Evolutionary conservation across 192 early-diverging fungal genomes (phyloP), one percentile per base, ranked within the genome.

Genomic region (Coemansia sp.): DNA sequence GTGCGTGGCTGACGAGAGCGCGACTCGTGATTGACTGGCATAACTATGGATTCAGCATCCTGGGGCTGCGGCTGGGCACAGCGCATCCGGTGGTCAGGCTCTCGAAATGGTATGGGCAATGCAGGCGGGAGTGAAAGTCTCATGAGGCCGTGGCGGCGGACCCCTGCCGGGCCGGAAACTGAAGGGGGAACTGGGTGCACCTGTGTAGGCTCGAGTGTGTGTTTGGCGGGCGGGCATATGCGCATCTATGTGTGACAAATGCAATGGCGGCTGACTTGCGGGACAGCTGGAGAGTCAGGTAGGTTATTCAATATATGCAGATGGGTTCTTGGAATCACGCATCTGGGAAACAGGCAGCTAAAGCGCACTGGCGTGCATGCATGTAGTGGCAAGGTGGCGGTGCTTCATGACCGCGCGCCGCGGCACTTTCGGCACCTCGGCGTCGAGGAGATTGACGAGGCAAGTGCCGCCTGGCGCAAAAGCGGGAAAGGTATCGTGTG

Each of bases 1-100:
- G 87, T 10, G 71, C 78, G 22, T 77, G 79, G 42, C 16, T 90
- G 18, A 79, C 82, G n/a, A 72, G 81, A 21, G 67, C 82, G 13
- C 73, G 73, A 37, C 66, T 98, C 4, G 75, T 96, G 35, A 90
- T 98, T 33, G 95, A 98, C 66, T 98, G 95, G 95, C 95, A 98
- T 58, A 98, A 98, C 66, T 93, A 92, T 62, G 95, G 94, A 17
- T 86, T 83, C 57, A 86, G 90, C 3, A 79, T 98, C 23, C 83
- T 98, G 23, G 85, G 76, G 8, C 51, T 93, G 23, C 80, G 70
- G 35, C 49, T 92, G 17, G 88, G 88, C 9, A 29, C 61, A 16
- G 20, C 45, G 1, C 80, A 77, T 28, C 54, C 31, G 17, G 67
- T 91, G 1, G 60, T 64, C 14, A 8, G 13, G 1, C 19, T 64